These are phyloP conservation scores for Pachyrhizus erosus DNA, from an alignment of 306 rosid genomes.

Conservation along the genomic window DNA sequence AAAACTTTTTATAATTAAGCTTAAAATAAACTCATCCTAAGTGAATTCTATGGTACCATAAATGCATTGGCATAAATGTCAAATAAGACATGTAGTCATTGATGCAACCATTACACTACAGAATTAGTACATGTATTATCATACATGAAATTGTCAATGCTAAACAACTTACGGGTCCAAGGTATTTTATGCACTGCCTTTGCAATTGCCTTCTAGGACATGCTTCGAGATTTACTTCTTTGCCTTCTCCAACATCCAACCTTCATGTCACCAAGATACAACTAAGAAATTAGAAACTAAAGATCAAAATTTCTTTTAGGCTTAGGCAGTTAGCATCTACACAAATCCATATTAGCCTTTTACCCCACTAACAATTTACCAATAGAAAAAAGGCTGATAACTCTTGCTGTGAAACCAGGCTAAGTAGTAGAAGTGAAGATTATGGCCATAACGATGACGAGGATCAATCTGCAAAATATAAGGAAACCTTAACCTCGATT, in stretches of 20 bases:
- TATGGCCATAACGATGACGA: slow-evolving; percentile 93
- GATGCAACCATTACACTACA: background rate
- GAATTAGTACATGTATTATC: background rate
- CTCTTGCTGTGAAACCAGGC: slow-evolving; percentile 72
- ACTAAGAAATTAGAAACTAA: slow-evolving; percentile 3
- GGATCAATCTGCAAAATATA: slow-evolving; percentile 75
- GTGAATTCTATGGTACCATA: background rate
- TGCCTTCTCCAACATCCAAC: slow-evolving; percentile 96
- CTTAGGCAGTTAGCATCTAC: background rate
- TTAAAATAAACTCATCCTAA: background rate
- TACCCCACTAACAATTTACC: slow-evolving; percentile 51
- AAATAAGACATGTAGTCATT: slow-evolving; percentile 4
- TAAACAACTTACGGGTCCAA: slow-evolving; percentile 72
- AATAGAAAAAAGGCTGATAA: slow-evolving; percentile 83
- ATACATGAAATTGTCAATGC: background rate
- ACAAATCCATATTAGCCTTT: background rate
- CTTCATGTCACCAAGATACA: slow-evolving; percentile 52
- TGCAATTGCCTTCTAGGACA: slow-evolving; percentile 62
- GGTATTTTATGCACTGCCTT: slow-evolving; percentile 73
- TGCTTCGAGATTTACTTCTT: slow-evolving; percentile 50
- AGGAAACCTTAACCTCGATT: background rate
- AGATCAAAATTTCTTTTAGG: background rate
- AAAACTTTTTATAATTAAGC: slow-evolving; percentile 17
- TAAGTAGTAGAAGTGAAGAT: slow-evolving; percentile 76
- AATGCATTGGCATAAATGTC: background rate